Evolutionary conservation across 2,329 filamentous ascomycete species (phyloP).

Genomic region (Diaporthe capsici): DNA sequence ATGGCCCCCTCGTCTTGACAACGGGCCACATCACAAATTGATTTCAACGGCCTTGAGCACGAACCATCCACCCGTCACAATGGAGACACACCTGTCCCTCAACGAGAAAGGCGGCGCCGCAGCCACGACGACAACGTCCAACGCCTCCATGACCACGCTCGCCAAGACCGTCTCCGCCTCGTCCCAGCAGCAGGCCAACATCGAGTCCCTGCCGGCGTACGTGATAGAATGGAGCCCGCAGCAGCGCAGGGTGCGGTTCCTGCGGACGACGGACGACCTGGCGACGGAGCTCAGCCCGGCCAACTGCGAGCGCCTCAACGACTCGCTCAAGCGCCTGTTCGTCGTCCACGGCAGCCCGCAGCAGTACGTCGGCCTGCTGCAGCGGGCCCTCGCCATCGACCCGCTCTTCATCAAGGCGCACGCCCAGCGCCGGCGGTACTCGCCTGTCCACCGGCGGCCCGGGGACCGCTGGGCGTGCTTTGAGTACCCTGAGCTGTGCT

Average conservation of each 20-base stretch:
- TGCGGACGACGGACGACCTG: conserved; percentile 43
- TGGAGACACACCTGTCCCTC: not conserved
- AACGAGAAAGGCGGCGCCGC: not conserved
- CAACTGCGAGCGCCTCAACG: conserved; percentile 23
- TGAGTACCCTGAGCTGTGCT: conserved; percentile 50
- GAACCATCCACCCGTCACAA: not conserved
- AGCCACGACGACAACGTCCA: not conserved
- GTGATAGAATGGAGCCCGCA: conserved; percentile 37
- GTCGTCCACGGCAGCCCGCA: conserved; percentile 48
- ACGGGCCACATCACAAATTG: not conserved
- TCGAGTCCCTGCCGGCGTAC: conserved; percentile 42
- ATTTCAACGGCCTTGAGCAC: not conserved
- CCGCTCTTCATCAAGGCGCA: conserved; percentile 51
- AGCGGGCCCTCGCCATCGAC: conserved; percentile 46
- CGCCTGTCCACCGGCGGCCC: conserved; percentile 41
- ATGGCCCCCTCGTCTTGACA: conserved; percentile 5
- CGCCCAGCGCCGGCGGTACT: conserved; percentile 46
- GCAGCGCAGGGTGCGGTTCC: conserved; percentile 36
- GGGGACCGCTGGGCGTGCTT: conserved; percentile 42
- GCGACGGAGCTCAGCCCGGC: conserved; percentile 39
- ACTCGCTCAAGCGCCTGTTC: conserved; percentile 41
- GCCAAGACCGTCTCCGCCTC: not conserved
- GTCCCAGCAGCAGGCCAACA: conserved; percentile 23
- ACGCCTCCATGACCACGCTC: conserved; percentile 18
- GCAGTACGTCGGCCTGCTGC: conserved; percentile 44